Conservation (phyloP, 2,329 filamentous ascomycete genomes). For the Penicillium sp. region DNA sequence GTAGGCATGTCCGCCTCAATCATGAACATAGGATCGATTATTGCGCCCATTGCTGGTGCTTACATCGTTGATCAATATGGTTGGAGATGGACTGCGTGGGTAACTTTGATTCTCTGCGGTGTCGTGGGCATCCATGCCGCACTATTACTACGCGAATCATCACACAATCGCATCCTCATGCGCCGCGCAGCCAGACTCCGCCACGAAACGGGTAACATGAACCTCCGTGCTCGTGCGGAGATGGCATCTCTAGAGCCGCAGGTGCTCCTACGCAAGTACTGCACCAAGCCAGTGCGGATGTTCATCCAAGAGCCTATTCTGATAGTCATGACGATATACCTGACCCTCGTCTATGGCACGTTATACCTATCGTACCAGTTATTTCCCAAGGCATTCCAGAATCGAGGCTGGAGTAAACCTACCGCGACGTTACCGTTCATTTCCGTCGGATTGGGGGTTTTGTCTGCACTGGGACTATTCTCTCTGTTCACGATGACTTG, state of each 20-base stretch:
- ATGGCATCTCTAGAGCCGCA: slow-evolving; percentile 44
- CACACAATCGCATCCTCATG: slow-evolving; percentile 54
- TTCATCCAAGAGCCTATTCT: slow-evolving; percentile 54
- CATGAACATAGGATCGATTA: slow-evolving; percentile 56
- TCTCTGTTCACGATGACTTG: slow-evolving; percentile 40
- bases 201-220: slow-evolving; percentile 52
- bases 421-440: slow-evolving; percentile 38
- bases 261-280: slow-evolving; percentile 48
- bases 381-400: slow-evolving; percentile 42
- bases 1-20: slow-evolving; percentile 50
- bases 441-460: slow-evolving; percentile 31
- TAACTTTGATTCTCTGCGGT: slow-evolving; percentile 56
- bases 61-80: slow-evolving; percentile 55
- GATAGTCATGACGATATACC: slow-evolving; percentile 50
- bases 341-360: slow-evolving; percentile 41
- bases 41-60: slow-evolving; percentile 56
- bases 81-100: slow-evolving; percentile 63
- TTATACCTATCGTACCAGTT: slow-evolving; percentile 40
- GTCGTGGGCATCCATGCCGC: slow-evolving; percentile 50
- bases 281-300: slow-evolving; percentile 51
- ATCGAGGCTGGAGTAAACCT: slow-evolving; percentile 36
- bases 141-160: slow-evolving; percentile 57
- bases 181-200: slow-evolving; percentile 54
- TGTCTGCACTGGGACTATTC: slow-evolving; percentile 37
- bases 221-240: slow-evolving; percentile 49